Evolutionary conservation across 805 yeast genomes (phyloP), one percentile per base, ranked within the genome.

Genomic region (Zygotorulaspora danielsina): DNA sequence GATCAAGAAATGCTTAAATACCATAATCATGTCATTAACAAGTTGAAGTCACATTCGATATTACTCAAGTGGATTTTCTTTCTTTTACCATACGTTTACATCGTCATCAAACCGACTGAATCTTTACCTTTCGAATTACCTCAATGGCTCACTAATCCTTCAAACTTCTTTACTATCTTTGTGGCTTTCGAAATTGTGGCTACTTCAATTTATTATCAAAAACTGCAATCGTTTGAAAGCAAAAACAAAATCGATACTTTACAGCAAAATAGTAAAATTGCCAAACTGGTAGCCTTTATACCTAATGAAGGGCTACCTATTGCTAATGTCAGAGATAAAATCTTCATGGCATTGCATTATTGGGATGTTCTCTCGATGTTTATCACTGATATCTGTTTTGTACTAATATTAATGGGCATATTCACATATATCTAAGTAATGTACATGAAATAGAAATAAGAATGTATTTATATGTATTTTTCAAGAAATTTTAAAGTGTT

Each of bases 221-320:
- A 45, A 36, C 39, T 58, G 13, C 57, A 52, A 28, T 39, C 43
- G 6, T 43, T 61, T 16, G 63, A 62, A 36, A 52, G 41, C 24
- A 29, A 46, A 2, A 50, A 53, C 28, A 51, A 53, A 8, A 53
- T 59, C 18, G 51, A 52, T 28, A 54, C 61, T 2, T 34, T 55
- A 25, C 54, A 54, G 36, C 53, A 53, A 22, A 50, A 49, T 27
- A 57, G 59, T 22, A 61, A 52, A 39, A 50, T 62, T 17, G 49
- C 59, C 18, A 54, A 56, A 36, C 37, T 59, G 12, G 46, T 56
- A 12, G 49, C 61, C 7, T 44, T 62, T 41, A 48, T 63, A 24
- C 67, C 67, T n/a, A 63, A 57, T 16, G 64, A 63, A 6, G 46
- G 61, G 2, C 27, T 62, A 8, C 66, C 65, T 20, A 50, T 62